Percentiles rank a stretch among this genome's conserved stretches.
These are phyloP conservation scores for Acidomyces sp. DNA, from an alignment of 495 filamentous ascomycete species.

Conservation along the genomic window DNA sequence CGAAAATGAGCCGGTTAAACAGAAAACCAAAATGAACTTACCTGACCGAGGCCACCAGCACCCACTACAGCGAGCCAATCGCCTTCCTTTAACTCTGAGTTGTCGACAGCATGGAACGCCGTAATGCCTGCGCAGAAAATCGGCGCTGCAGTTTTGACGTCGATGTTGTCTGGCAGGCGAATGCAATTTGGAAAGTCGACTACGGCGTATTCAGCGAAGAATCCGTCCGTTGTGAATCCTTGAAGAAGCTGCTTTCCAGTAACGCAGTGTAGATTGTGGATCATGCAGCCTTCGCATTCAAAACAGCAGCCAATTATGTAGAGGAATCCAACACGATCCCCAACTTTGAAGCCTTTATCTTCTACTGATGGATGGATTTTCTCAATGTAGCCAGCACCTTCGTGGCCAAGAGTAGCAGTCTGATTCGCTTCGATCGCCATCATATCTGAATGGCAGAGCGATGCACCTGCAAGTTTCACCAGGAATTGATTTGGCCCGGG, in stretches of 20 bases:
- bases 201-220: slow-evolving; percentile 30
- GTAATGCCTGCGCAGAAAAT: slow-evolving; percentile 33
- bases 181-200: slow-evolving; percentile 31
- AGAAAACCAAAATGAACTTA: too few relatives aligned
- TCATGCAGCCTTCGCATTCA: slow-evolving; percentile 29
- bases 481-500: slow-evolving; percentile 25
- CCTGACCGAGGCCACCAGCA: slow-evolving; percentile 27
- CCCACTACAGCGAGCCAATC: slow-evolving; percentile 28
- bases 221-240: slow-evolving; percentile 30
- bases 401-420: slow-evolving; percentile 30
- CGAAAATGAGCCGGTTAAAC: too few relatives aligned
- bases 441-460: slow-evolving; percentile 30
- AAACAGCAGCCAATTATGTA: slow-evolving; percentile 31
- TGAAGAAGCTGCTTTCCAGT: slow-evolving; percentile 27
- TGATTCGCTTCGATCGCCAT: slow-evolving; percentile 16
- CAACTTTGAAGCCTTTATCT: slow-evolving; percentile 29
- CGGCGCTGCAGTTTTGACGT: slow-evolving; percentile 25
- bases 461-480: slow-evolving; percentile 30
- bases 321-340: slow-evolving; percentile 29
- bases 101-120: slow-evolving; percentile 31
- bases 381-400: slow-evolving; percentile 30
- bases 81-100: slow-evolving; percentile 27
- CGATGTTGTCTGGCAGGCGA: slow-evolving; percentile 23
- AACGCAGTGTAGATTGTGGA: slow-evolving; percentile 30
- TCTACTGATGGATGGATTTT: slow-evolving; percentile 25